Evolutionary conservation across 2,329 filamentous ascomycete genomes (phyloP).

Genomic region (Ceratocystis alfenasii): DNA sequence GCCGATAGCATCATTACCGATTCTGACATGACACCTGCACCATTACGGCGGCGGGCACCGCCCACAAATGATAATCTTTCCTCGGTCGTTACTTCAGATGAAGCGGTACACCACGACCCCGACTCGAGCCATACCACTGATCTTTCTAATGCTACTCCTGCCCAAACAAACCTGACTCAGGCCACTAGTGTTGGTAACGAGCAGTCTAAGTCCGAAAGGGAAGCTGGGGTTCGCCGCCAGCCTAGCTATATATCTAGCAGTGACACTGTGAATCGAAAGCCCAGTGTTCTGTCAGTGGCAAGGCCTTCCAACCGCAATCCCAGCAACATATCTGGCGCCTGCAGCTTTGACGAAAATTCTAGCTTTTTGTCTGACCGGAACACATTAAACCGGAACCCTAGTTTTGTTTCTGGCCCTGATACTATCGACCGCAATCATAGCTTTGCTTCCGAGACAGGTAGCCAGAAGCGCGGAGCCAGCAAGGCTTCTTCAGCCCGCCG

Average conservation of each 20-base stretch:
- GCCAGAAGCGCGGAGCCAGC: conserved; percentile 8
- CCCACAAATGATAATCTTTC: conserved; percentile 47
- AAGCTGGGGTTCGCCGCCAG: conserved; percentile 13
- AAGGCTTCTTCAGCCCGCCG: neutral
- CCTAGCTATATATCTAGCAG: conserved; percentile 15
- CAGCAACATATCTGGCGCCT: conserved; percentile 16
- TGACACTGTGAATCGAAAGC: conserved; percentile 12
- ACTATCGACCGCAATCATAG: conserved; percentile 17
- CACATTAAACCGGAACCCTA: conserved; percentile 13
- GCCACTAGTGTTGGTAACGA: conserved; percentile 40
- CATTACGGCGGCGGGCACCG: conserved; percentile 32
- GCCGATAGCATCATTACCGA: conserved; percentile 19
- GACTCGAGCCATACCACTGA: conserved; percentile 39
- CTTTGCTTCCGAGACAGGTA: conserved; percentile 10
- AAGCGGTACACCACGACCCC: conserved; percentile 36
- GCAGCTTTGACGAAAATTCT: conserved; percentile 1
- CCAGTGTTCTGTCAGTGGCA: neutral
- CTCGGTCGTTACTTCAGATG: conserved; percentile 47
- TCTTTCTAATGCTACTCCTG: conserved; percentile 24
- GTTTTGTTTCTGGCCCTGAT: conserved; percentile 13
- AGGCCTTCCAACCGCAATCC: neutral
- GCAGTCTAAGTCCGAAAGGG: conserved; percentile 29
- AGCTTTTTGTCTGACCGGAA: neutral
- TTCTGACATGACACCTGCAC: conserved; percentile 24
- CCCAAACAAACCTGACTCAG: conserved; percentile 43